These are phyloP conservation scores for Apiospora saccharicola DNA, from an alignment of 2,329 filamentous ascomycete species.

Conservation along the genomic window DNA sequence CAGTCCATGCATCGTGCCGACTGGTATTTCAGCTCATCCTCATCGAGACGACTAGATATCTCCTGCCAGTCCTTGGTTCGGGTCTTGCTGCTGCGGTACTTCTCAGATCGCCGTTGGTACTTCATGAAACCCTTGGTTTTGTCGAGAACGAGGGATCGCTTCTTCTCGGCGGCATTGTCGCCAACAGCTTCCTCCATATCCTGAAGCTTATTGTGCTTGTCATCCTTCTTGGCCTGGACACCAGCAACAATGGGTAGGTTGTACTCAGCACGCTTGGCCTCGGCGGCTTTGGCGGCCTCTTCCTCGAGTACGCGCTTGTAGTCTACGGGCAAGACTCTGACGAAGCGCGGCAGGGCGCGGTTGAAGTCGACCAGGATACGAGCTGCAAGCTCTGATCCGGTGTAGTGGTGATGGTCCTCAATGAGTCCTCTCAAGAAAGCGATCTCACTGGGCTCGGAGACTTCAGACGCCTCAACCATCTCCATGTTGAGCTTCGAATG, in stretches of 20 bases:
- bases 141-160: slow-evolving; percentile 89
- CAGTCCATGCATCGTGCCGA: slow-evolving; percentile 98
- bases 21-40: slow-evolving; percentile 97
- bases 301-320: slow-evolving; percentile 93
- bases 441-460: slow-evolving; percentile 88
- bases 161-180: slow-evolving; percentile 86
- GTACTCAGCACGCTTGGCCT: slow-evolving; percentile 85
- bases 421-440: slow-evolving; percentile 90
- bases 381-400: slow-evolving; percentile 91
- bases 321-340: slow-evolving; percentile 93
- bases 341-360: slow-evolving; percentile 85
- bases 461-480: slow-evolving; percentile 89
- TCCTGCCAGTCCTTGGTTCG: slow-evolving; percentile 94
- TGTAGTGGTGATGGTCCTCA: slow-evolving; percentile 98
- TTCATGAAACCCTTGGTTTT: slow-evolving; percentile 99
- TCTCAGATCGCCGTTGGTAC: slow-evolving; percentile 90
- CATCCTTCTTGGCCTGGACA: slow-evolving; percentile 68
- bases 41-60: slow-evolving; percentile 83
- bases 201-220: slow-evolving; percentile 74
- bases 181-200: slow-evolving; percentile 93
- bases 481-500: slow-evolving; percentile 93
- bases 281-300: slow-evolving; percentile 83
- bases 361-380: slow-evolving; percentile 96
- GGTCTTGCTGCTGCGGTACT: slow-evolving; percentile 85
- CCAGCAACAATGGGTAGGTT: slow-evolving; percentile 79